These are phyloP conservation scores for Suillus tomentosus DNA, from an alignment of 768 basidiomycete genomes.

Conservation along the genomic window DNA sequence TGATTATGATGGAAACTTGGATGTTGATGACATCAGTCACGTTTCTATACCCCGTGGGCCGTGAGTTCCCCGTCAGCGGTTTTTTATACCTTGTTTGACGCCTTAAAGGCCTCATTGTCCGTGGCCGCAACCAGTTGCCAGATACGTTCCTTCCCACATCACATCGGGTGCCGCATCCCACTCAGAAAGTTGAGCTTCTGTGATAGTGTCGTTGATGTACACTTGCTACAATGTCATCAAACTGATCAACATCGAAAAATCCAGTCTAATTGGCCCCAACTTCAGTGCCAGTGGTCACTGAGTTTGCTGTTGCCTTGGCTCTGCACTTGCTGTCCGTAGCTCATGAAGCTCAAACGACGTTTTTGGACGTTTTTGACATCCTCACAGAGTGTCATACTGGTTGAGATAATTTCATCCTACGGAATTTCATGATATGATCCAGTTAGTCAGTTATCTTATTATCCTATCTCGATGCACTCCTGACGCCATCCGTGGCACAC, in stretches of 20 bases:
- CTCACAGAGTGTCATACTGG: background rate
- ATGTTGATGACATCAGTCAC: background rate
- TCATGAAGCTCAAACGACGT: background rate
- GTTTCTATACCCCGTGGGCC: background rate
- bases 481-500: background rate
- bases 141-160: background rate
- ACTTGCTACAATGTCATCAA: background rate
- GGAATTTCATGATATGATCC: background rate
- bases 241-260: background rate
- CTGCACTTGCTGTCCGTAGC: too few relatives aligned
- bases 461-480: background rate
- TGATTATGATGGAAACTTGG: background rate
- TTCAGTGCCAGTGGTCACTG: background rate
- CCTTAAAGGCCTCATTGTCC: background rate
- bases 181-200: constrained; percentile 4
- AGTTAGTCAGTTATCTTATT: background rate
- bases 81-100: background rate
- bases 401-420: background rate
- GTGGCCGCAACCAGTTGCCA: background rate
- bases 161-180: background rate
- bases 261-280: background rate
- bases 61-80: background rate
- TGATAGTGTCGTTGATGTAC: background rate
- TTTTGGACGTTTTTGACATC: background rate
- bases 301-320: background rate